A percentile compares a stretch with the other conserved stretches of the same genome.
These are phyloP conservation scores for Calonectria pauciramosa DNA, from an alignment of 2,329 filamentous ascomycete species.

Conservation along the genomic window DNA sequence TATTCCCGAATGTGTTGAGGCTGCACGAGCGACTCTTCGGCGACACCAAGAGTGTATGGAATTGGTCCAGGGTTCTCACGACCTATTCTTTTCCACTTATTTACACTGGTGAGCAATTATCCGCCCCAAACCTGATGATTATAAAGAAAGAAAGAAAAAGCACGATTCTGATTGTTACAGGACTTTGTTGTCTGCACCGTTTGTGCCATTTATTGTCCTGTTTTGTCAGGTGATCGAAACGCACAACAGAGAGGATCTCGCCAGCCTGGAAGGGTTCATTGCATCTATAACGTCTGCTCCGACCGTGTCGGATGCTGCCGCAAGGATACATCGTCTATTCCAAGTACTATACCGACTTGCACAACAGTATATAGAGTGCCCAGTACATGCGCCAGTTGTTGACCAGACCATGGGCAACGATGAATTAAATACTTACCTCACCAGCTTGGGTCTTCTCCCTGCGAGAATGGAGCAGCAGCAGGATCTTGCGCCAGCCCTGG, in stretches of 20 bases:
- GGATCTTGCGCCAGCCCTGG: background rate
- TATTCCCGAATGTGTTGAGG: constrained; percentile 15
- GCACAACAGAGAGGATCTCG: constrained; percentile 9
- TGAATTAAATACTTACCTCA: background rate
- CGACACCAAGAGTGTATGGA: constrained; percentile 21
- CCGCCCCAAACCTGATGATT: background rate
- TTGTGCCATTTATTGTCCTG: constrained; percentile 11
- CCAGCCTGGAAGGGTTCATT: constrained; percentile 5
- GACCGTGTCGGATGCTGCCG: constrained; percentile 1
- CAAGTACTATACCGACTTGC: constrained; percentile 1
- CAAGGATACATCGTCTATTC: constrained; percentile 6
- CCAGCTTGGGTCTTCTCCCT: background rate
- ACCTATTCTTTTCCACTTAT: background rate
- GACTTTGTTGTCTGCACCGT: constrained; percentile 6
- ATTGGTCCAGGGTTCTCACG: background rate
- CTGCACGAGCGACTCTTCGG: constrained; percentile 13
- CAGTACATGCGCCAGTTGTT: background rate
- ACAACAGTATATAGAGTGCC: background rate
- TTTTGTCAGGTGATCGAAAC: constrained; percentile 21
- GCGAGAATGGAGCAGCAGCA: background rate
- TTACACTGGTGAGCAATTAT: constrained; percentile 6
- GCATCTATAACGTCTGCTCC: background rate
- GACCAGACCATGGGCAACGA: background rate
- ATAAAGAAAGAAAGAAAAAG: rapidly evolving
- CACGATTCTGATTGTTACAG: background rate